Evolutionary conservation across 805 yeast genomes (phyloP).

Genomic region (Kazachstania africana): DNA sequence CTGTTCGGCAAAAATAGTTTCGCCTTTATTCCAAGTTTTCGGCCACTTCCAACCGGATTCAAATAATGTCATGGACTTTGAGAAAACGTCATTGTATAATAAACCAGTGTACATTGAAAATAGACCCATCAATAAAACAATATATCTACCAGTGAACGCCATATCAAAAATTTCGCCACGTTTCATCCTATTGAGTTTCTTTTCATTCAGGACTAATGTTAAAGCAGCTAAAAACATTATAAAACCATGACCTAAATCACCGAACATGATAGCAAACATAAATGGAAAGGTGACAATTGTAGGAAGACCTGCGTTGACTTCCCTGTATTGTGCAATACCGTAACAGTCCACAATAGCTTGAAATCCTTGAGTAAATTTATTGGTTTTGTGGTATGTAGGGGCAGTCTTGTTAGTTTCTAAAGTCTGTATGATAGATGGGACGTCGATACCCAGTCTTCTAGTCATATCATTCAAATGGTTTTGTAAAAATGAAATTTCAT

Average conservation of each 20-base stretch:
- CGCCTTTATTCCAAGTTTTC: conserved; percentile 36
- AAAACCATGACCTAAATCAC: conserved; percentile 73
- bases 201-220: conserved; percentile 44
- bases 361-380: conserved; percentile 58
- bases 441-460: conserved; percentile 18
- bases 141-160: conserved; percentile 65
- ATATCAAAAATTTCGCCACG: conserved; percentile 68
- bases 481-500: conserved; percentile 38
- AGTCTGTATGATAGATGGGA: conserved; percentile 43
- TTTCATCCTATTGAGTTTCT: conserved; percentile 39
- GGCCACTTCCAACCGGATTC: conserved; percentile 65
- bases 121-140: conserved; percentile 55
- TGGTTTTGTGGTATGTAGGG: conserved; percentile 59
- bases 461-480: conserved; percentile 32
- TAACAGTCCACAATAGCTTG: conserved; percentile 68
- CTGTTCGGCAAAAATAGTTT: conserved; percentile 35
- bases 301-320: conserved; percentile 65
- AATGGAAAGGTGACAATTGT: conserved; percentile 69
- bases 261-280: conserved; percentile 78
- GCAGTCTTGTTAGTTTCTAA: conserved; percentile 56
- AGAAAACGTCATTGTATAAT: conserved; percentile 60
- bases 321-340: conserved; percentile 65
- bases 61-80: conserved; percentile 58
- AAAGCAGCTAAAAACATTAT: conserved; percentile 46
- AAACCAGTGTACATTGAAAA: conserved; percentile 69